phyloP scores from a whole-genome alignment of 352 stramenopile species.

The Elongisporangium prolatum region DNA sequence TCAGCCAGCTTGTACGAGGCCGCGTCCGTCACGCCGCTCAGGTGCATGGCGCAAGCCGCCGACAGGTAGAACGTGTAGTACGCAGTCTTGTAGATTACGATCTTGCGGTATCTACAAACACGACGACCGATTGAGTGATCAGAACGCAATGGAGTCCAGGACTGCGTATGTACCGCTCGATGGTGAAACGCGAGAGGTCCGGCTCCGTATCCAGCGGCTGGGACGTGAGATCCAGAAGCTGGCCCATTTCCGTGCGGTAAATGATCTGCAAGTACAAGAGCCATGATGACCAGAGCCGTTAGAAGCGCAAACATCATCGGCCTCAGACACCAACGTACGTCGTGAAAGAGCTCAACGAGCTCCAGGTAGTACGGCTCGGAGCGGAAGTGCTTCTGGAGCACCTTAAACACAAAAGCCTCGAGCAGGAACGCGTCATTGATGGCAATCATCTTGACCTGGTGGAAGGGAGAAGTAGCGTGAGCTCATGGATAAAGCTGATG shows the following conservation, averaged over 20 bases:
- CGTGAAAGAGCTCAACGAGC: constrained; percentile 95
- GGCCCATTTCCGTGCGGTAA: constrained; percentile 96
- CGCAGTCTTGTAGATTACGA: constrained; percentile 98
- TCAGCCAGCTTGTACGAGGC: constrained; percentile 80
- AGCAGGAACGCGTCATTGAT: constrained; percentile 98
- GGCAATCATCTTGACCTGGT: constrained; percentile 88
- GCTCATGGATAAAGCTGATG: too few species aligned
- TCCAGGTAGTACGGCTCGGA: constrained; percentile 85
- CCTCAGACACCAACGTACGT: constrained; percentile 47
- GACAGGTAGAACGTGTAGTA: constrained; percentile 99
- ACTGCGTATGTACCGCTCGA: constrained; percentile 92
- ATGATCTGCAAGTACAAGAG: constrained; percentile 78
- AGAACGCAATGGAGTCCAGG: too few species aligned
- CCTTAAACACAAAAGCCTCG: constrained; percentile 90
- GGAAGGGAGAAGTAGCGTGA: constrained; percentile 13
- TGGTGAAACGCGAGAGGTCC: constrained; percentile 91
- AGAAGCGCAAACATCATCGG: too few species aligned
- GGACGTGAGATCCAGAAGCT: constrained; percentile 90
- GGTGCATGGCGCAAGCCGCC: constrained; percentile 88
- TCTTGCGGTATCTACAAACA: constrained; percentile 78
- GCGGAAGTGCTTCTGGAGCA: constrained; percentile 88
- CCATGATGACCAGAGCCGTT: background rate
- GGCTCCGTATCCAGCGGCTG: constrained; percentile 77
- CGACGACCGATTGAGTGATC: constrained; percentile 9
- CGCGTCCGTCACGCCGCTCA: constrained; percentile 79